phyloP scores from a whole-genome alignment of 495 filamentous ascomycete species.

The Aspergillus indologenus region DNA sequence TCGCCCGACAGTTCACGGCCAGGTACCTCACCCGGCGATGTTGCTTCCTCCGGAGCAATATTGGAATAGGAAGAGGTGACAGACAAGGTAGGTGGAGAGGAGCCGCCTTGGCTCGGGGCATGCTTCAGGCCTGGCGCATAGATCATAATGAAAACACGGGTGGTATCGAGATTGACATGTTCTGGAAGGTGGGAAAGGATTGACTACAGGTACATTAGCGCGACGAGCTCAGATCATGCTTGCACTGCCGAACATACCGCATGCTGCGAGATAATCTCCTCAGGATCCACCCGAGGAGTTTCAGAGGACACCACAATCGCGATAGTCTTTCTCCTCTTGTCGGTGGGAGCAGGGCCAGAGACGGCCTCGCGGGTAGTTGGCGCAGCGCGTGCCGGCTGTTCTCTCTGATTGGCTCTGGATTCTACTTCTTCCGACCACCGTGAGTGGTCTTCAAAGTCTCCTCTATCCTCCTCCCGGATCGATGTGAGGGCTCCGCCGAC shows the following conservation, averaged over 20 bases:
- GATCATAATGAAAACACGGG: conserved; percentile 80
- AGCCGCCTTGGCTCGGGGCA: conserved; percentile 38
- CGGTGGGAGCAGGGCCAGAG: conserved; percentile 17
- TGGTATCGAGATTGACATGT: conserved; percentile 62
- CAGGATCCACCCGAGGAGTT: conserved; percentile 52
- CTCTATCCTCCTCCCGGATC: conserved; percentile 79
- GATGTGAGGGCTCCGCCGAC: conserved; percentile 76
- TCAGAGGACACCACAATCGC: conserved; percentile 84
- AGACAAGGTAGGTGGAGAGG: conserved; percentile 53
- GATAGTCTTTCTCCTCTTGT: conserved; percentile 63
- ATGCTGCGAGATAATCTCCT: conserved; percentile 66
- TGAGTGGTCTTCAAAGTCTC: conserved; percentile 76
- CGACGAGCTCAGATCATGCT: conserved; percentile 6
- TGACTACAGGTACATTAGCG: conserved; percentile 54
- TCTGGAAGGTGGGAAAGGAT: conserved; percentile 84
- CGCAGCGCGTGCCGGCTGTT: conserved; percentile 23
- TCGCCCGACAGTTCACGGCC: conserved; percentile 50
- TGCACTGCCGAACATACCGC: conserved; percentile 56
- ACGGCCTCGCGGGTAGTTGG: conserved; percentile 22
- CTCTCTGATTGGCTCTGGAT: conserved; percentile 36
- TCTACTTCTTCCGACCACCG: conserved; percentile 82
- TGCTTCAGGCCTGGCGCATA: conserved; percentile 79
- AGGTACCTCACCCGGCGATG: conserved; percentile 62
- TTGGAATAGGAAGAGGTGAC: conserved; percentile 85
- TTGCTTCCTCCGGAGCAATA: conserved; percentile 72